Percentiles rank a stretch among this genome's conserved stretches.
Conservation (phyloP, 2,329 filamentous ascomycete genomes). For the Phialemonium atrogriseum region DNA sequence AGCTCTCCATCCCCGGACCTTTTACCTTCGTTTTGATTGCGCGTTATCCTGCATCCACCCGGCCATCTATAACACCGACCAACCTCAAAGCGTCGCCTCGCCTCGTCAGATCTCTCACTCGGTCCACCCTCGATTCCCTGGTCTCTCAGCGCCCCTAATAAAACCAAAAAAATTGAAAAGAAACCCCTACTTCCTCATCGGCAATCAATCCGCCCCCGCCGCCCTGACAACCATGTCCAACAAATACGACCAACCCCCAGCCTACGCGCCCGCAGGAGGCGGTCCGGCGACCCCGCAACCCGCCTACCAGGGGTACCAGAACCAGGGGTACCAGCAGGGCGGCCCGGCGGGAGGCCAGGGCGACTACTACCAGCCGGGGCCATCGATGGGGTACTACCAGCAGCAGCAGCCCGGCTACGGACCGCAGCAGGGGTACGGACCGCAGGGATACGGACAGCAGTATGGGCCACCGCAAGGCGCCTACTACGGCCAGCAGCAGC, state of each 20-base stretch:
- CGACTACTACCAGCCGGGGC: conserved; percentile 19
- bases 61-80: too few relatives aligned
- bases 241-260: conserved; percentile 41
- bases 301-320: conserved; percentile 32
- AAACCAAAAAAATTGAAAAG: not conserved
- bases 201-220: too few relatives aligned
- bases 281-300: conserved; percentile 29
- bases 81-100: too few relatives aligned
- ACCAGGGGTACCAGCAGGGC: conserved; percentile 9
- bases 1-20: too few relatives aligned
- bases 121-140: too few relatives aligned
- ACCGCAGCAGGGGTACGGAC: conserved; percentile 23
- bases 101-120: too few relatives aligned
- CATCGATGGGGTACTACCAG: conserved; percentile 30
- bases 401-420: conserved; percentile 27
- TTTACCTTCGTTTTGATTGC: too few relatives aligned
- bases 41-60: too few relatives aligned
- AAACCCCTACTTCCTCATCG: too few relatives aligned
- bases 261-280: too few relatives aligned
- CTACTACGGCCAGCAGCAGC: conserved; percentile 19
- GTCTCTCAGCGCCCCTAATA: too few relatives aligned
- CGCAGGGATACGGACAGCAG: conserved; percentile 25
- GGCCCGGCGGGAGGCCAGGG: conserved; percentile 10
- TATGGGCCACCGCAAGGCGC: conserved; percentile 18
- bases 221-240: conserved; percentile 32